Percentiles rank a stretch among this genome's conserved stretches.
Conservation (phyloP, 1,139 yeast genomes). For the Yamadazyma diddensiae region DNA sequence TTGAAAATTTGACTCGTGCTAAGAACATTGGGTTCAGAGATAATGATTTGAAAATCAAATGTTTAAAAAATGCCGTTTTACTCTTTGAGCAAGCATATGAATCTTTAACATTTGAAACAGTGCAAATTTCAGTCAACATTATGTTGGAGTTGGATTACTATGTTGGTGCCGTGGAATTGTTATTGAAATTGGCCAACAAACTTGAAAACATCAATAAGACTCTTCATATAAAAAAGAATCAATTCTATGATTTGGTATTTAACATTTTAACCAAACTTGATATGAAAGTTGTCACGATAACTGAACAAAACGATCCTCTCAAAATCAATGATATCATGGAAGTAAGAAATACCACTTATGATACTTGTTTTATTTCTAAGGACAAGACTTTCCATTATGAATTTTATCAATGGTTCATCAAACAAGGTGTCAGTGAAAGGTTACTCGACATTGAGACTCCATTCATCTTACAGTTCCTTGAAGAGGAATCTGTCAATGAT, state of each 20-base stretch:
- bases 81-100: conserved; percentile 81
- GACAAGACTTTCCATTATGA: conserved; percentile 88
- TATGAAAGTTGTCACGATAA: conserved; percentile 54
- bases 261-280: conserved; percentile 72
- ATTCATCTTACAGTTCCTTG: conserved; percentile 72
- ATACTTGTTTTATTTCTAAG: conserved; percentile 65
- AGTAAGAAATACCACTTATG: conserved; percentile 70
- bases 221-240: conserved; percentile 37
- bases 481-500: conserved; percentile 65
- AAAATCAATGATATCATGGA: conserved; percentile 53
- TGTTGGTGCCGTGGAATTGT: conserved; percentile 83
- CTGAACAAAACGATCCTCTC: conserved; percentile 42
- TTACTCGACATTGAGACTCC: conserved; percentile 80
- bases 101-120: conserved; percentile 71
- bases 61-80: conserved; percentile 70
- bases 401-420: conserved; percentile 88
- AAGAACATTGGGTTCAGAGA: conserved; percentile 71
- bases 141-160: conserved; percentile 76
- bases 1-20: conserved; percentile 87
- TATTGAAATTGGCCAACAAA: conserved; percentile 71
- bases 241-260: conserved; percentile 72
- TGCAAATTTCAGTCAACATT: conserved; percentile 75
- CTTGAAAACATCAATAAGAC: conserved; percentile 30
- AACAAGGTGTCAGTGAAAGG: conserved; percentile 73
- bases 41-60: conserved; percentile 64